Percentiles rank a stretch among this genome's conserved stretches.
Evolutionary conservation across 225 moss, liverwort and hornwort species (phyloP).

Genomic region (Sphagnum tenellum): DNA sequence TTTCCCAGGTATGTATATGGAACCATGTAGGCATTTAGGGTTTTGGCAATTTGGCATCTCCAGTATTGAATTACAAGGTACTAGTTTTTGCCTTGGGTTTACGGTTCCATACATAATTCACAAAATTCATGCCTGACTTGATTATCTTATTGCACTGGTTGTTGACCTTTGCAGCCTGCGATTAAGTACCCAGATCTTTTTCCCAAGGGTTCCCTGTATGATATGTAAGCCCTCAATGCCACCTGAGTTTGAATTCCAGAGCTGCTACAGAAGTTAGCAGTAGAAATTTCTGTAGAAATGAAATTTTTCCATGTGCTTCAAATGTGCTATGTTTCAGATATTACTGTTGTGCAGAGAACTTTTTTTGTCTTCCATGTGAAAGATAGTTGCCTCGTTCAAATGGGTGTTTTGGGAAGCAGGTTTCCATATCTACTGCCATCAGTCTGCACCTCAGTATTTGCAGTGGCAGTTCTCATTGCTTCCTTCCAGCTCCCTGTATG

Average conservation of each 20-base stretch:
- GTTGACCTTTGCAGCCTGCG: conserved; percentile 49
- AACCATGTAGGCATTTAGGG: background rate
- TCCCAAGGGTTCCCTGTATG: conserved; percentile 58
- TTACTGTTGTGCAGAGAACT: background rate
- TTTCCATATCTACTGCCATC: conserved; percentile 47
- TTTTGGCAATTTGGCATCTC: background rate
- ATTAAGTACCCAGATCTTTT: conserved; percentile 56
- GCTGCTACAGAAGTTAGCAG: too few relatives aligned
- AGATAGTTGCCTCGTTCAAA: background rate
- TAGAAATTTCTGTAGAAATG: too few relatives aligned
- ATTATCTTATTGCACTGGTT: background rate
- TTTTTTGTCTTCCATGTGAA: background rate
- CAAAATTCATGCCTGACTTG: background rate
- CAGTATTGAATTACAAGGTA: background rate
- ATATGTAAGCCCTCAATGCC: conserved; percentile 28
- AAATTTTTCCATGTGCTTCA: background rate
- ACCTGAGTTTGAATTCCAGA: too few relatives aligned
- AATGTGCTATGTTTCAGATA: background rate
- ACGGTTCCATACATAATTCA: background rate
- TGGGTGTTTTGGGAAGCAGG: conserved; percentile 7
- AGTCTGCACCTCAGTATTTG: conserved; percentile 20
- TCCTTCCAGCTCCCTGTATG: conserved; percentile 43
- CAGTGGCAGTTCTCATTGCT: conserved; percentile 23
- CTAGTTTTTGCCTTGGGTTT: background rate
- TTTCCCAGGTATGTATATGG: conserved; percentile 49